Percentiles rank a stretch among this genome's conserved stretches.
These are phyloP conservation scores for Ganoderma lingzhi DNA, from an alignment of 1,284 basidiomycete genomes.

Conservation along the genomic window DNA sequence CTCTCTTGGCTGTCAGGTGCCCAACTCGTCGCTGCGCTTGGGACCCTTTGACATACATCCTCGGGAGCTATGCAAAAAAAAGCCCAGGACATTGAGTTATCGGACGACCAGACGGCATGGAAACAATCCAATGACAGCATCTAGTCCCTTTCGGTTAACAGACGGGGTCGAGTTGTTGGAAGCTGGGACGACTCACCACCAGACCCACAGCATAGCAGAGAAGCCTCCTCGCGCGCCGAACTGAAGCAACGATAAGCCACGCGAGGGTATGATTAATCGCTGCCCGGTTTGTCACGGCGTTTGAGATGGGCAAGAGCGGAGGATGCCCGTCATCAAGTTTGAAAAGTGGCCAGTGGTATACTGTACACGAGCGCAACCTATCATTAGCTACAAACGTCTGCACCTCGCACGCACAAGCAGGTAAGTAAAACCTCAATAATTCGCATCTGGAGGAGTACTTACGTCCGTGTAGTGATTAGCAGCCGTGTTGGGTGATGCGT, in stretches of 20 bases:
- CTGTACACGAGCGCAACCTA: not conserved
- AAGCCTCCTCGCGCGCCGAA: not conserved
- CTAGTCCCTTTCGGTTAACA: not conserved
- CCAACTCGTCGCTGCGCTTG: not conserved
- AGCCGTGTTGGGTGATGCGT: conserved; percentile 3
- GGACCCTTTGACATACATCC: not conserved
- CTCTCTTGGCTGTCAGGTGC: conserved; percentile 1
- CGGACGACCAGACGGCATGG: not conserved
- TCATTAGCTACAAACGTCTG: conserved; percentile 2
- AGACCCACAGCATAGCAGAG: not conserved
- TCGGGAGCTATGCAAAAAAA: not conserved
- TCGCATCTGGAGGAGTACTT: not conserved
- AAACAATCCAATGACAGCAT: not conserved
- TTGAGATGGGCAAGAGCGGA: not conserved
- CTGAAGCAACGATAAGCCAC: not conserved
- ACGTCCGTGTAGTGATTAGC: not conserved
- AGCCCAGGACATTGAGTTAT: not conserved
- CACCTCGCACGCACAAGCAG: not conserved
- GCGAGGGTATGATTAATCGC: not conserved
- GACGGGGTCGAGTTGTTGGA: not conserved
- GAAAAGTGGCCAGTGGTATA: not conserved
- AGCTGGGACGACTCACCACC: not conserved
- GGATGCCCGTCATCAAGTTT: not conserved
- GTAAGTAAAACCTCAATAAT: not conserved
- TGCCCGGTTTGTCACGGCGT: not conserved